Base-by-base conservation (phyloP, 352 stramenopile genomes). In the Globisporangium yorkense region DNA sequence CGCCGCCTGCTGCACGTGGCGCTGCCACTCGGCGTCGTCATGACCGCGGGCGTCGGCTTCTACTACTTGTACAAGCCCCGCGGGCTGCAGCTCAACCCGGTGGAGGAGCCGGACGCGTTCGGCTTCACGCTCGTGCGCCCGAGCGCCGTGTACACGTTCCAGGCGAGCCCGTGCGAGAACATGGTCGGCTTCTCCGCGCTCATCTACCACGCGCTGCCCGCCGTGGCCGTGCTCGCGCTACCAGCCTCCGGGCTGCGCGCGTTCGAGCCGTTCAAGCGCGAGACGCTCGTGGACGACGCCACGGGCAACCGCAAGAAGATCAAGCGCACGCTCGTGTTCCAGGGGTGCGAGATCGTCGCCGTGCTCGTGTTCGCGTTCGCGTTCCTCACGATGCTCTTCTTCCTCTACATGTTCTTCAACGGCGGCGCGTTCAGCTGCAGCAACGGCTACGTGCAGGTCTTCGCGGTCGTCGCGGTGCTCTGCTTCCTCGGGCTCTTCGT, bases 371-470 rank as follows among this genome's bases (percentile, higher is more conserved):
- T 90, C n/a, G 55, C 77, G 15, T 88, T 88, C 52, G 64, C 75
- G 37, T 58, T 76, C 4, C 33, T 87, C 20, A 69, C 85, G 24
- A 59, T 89, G 37, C 55, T 91, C 44, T 91, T 87, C 56, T 88
- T 88, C 63, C 69, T 77, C 54, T 87, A 88, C 67, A 89, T 91
- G 72, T 88, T 94, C 45, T 89, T 91, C 68, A 88, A 91, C 51
- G 80, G 78, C 18, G 76, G 70, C 20, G 73, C 84, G 5, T 88
- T 92, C 43, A 64, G 56, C 46, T 93, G 84, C 53, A 43, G 61
- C 48, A 72, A 71, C 12, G 55, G 69, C 4, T 55, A 59, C 5
- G 81, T 90, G 41, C 74, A 89, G 43, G 20, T 83, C 6, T 90
- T 89, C 63, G 71, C 72, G 7, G 55, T 75, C 5, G 70, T 76